Evolutionary conservation across 768 basidiomycete species (phyloP).

Genomic region (Chalciporus piperatus): DNA sequence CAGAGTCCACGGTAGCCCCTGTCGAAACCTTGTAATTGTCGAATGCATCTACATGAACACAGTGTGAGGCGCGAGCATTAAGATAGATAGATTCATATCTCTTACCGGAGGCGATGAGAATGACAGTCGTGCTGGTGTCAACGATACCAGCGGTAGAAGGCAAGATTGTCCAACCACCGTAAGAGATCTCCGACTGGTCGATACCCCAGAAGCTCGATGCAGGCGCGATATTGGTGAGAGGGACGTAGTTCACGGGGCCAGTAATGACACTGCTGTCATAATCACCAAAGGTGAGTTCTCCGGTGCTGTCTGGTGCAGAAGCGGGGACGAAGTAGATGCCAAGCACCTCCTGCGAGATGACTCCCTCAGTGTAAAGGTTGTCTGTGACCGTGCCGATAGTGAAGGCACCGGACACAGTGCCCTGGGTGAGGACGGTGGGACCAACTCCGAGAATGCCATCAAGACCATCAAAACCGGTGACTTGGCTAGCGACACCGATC

Average conservation of each 20-base stretch:
- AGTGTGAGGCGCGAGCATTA: not conserved
- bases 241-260: slow-evolving; percentile 15
- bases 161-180: slow-evolving; percentile 16
- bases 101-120: slow-evolving; percentile 17
- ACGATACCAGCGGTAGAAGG: slow-evolving; percentile 25
- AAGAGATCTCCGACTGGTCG: slow-evolving; percentile 24
- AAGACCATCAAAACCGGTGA: not conserved
- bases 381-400: slow-evolving; percentile 33
- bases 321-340: slow-evolving; percentile 30
- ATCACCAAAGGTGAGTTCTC: slow-evolving; percentile 28
- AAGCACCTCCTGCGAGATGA: slow-evolving; percentile 31
- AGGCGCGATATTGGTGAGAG: slow-evolving; percentile 21
- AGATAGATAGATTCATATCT: not conserved
- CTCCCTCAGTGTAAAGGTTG: slow-evolving; percentile 30
- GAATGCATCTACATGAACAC: slow-evolving; percentile 12
- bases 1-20: slow-evolving; percentile 11
- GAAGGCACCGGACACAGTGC: not conserved
- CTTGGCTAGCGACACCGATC: not conserved
- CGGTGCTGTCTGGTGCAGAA: slow-evolving; percentile 13
- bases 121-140: slow-evolving; percentile 29
- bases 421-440: not conserved
- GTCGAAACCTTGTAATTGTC: slow-evolving; percentile 6
- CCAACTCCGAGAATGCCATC: slow-evolving; percentile 4
- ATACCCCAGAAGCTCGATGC: slow-evolving; percentile 28
- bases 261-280: slow-evolving; percentile 14